These are phyloP conservation scores for Glycine soja DNA, from an alignment of 306 rosid species.

Conservation along the genomic window DNA sequence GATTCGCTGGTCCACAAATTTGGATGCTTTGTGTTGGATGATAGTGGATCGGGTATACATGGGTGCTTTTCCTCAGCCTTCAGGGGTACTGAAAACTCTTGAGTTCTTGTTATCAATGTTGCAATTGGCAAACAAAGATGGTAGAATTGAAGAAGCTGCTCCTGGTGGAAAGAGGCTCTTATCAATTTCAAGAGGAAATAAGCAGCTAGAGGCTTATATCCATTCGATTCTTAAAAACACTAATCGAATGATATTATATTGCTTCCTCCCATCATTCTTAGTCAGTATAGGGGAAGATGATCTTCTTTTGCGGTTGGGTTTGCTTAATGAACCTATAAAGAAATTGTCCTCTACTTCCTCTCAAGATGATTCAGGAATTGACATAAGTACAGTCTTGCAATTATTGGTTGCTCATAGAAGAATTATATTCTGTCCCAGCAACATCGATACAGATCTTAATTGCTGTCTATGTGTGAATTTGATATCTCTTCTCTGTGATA, in stretches of 20 bases:
- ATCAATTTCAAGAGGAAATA: slow-evolving; percentile 89
- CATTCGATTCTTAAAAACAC: slow-evolving; percentile 94
- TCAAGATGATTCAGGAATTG: slow-evolving; percentile 76
- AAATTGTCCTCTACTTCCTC: slow-evolving; percentile 53
- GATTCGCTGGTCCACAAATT: slow-evolving; percentile 91
- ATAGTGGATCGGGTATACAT: slow-evolving; percentile 95
- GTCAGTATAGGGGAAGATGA: slow-evolving; percentile 82
- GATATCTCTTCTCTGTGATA: slow-evolving; percentile 80
- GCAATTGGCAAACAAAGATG: slow-evolving; percentile 97
- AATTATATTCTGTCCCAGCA: slow-evolving; percentile 95
- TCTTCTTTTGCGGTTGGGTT: slow-evolving; percentile 75
- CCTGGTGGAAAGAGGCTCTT: slow-evolving; percentile 89
- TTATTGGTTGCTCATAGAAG: slow-evolving; percentile 87
- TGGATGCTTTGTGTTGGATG: slow-evolving; percentile 97
- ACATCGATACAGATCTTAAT: slow-evolving; percentile 89
- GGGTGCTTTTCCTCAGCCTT: slow-evolving; percentile 99
- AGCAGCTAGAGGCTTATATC: slow-evolving; percentile 95
- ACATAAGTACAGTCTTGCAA: slow-evolving; percentile 84
- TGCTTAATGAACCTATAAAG: slow-evolving; percentile 77
- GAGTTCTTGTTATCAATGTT: slow-evolving; percentile 97
- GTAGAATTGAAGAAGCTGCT: slow-evolving; percentile 95
- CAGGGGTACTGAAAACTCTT: slow-evolving; percentile 83
- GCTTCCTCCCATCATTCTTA: slow-evolving; percentile 92
- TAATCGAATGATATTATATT: slow-evolving; percentile 87
- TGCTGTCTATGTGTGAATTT: slow-evolving; percentile 95